Evolutionary conservation across 2,329 filamentous ascomycete genomes (phyloP), one percentile per base, ranked within the genome.

Genomic region (Cryphonectria naterciae): DNA sequence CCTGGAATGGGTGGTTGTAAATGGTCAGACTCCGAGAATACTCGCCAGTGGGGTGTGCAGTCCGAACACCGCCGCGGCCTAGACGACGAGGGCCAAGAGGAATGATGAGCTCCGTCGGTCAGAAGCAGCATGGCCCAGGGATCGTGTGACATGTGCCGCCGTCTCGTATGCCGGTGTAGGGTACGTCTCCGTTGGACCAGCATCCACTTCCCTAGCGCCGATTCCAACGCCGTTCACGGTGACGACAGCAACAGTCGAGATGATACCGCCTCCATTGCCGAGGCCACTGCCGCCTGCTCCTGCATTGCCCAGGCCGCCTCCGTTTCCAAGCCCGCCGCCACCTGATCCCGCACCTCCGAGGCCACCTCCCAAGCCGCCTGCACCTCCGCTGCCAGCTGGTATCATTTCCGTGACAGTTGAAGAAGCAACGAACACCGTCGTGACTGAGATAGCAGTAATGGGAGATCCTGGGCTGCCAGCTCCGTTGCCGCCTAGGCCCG

Each of bases 51-150:
- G 63, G 46, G 54, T 72, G 65, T 69, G 68, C 65, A 69, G 37
- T 70, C 70, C 69, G 56, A 72, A 71, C 69, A 72, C 64, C 56
- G 72, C 70, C 70, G 72, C 67, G 61, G 67, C 67, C 72, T 72
- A 73, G 69, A 69, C 69, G 68, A 68, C 70, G 65, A 73, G 68
- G 62, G 69, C 72, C 67, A 72, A 62, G 61, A 72, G 67, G 70
- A 67, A 68, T 70, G 69, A 69, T 65, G 64, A 52, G 49, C 41
- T 68, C 46, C 25, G 69, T 65, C 71, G 66, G 65, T 65, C 58
- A 35, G 64, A 41, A 69, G 71, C 56, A 54, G 69, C 43, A 46
- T 46, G 54, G n/a, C 52, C 65, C 37, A 58, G 69, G 49, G 71
- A 71, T 35, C 65, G 71, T 39, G 69, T 60, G 49, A 73, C 70